Conservation (phyloP, 2,329 filamentous ascomycete genomes). For the Fonsecaea nubica region DNA sequence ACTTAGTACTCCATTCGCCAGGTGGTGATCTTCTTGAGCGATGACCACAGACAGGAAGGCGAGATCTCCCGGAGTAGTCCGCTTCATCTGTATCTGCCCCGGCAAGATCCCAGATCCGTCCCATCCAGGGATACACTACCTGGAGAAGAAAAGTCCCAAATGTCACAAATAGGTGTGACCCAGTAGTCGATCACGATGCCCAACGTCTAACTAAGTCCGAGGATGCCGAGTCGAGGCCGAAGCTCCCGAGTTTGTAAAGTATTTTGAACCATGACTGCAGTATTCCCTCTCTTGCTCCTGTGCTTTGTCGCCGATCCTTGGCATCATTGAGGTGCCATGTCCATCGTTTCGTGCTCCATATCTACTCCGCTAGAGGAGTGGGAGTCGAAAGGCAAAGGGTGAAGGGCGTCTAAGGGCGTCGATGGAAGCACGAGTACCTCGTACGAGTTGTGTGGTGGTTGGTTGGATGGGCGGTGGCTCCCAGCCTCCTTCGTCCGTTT, state of each 20-base stretch:
- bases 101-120: conserved; percentile 19
- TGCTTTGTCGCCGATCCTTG: not conserved
- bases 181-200: conserved; percentile 1
- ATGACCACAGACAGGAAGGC: not conserved
- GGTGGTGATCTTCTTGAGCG: not conserved
- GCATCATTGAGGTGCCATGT: not conserved
- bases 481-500: conserved; percentile 4
- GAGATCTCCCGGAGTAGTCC: conserved; percentile 21
- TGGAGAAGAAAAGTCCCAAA: not conserved
- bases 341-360: not conserved
- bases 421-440: not conserved
- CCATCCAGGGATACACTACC: not conserved
- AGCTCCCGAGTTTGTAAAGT: not conserved
- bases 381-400: not conserved
- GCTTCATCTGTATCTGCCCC: conserved; percentile 15
- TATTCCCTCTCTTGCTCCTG: not conserved
- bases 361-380: not conserved
- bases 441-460: not conserved
- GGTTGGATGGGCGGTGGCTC: not conserved
- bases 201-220: not conserved
- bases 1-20: not conserved
- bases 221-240: conserved; percentile 3
- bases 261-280: too few relatives aligned
- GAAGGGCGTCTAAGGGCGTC: not conserved
- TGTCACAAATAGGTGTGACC: not conserved